Base-by-base conservation (phyloP, 495 filamentous ascomycete species). In the Elasticomyces elasticus region DNA sequence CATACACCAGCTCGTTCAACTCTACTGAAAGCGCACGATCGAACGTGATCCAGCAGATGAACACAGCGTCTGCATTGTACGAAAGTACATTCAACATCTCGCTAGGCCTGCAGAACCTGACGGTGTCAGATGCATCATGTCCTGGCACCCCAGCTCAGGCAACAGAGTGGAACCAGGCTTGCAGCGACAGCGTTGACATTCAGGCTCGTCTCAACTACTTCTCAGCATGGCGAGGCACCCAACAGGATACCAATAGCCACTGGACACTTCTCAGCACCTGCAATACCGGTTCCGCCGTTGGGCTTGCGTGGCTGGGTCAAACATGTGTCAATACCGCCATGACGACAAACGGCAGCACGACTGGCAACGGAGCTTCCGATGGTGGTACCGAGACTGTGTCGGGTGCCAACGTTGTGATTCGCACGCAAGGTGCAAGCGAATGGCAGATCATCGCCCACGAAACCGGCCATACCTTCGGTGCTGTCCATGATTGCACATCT, bases 371-470 rank as follows among this genome's bases (percentile, higher is more conserved):
- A 26, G 17, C 42, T n/a, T 71, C 83, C 1, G 65, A 67, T 10
- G 68, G 64, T 35, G 69, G 71, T 19, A 67, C 69, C 11, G 84
- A 85, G 65, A 81, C 80, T 1, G 83, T 94, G 42, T 83, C 82
- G 19, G 86, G 87, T 20, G 84, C 92, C 40, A 96, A 96, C 66
- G 87, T 98, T 23, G 89, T 98, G 19, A 84, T 89, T 17, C 80
- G 81, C 45, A 95, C 87, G 1, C 30, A 53, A 31, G 58, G 52
- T 1, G 72, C 78, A 11, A 85, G 79, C 20, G 88, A 94, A 60
- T 98, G 94, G 94, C 88, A 95, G 66, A 86, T 98, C 48, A 89
- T 97, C 70, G 91, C 92, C 22, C 92, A 98, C 63, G 94, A 98
- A 67, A 81, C 86, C 12, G 92, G 92, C 10, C 92, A 98, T 60